Evolutionary conservation across 2,329 filamentous ascomycete genomes (phyloP).

Genomic region (Zymoseptoria tritici): DNA sequence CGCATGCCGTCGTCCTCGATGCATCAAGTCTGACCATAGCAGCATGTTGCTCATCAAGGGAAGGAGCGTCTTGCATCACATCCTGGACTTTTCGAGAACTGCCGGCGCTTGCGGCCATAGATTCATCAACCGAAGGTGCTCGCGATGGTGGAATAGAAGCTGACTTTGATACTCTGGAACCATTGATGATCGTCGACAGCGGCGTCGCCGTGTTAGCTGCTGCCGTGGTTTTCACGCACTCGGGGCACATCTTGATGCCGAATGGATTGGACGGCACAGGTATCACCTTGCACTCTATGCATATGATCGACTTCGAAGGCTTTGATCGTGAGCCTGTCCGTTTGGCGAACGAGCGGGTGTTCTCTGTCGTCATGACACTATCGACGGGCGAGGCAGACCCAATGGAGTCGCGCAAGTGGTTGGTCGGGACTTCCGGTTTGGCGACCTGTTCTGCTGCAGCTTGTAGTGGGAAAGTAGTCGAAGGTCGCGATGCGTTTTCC

Average conservation of each 20-base stretch:
- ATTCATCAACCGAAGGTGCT: not conserved
- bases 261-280: conserved; percentile 4
- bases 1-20: not conserved
- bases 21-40: not conserved
- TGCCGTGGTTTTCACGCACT: not conserved
- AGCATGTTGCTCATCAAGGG: not conserved
- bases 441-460: not conserved
- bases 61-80: not conserved
- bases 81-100: not conserved
- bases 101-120: not conserved
- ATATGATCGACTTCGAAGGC: not conserved
- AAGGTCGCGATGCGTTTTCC: not conserved
- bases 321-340: not conserved
- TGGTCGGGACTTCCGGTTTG: not conserved
- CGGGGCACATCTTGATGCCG: conserved; percentile 1
- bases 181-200: not conserved
- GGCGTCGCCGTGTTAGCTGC: not conserved
- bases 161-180: not conserved
- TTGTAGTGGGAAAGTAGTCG: not conserved
- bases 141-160: not conserved
- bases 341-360: not conserved
- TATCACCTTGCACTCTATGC: not conserved
- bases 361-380: conserved; percentile 4
- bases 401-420: not conserved
- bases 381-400: conserved; percentile 8